Evolutionary conservation across 352 stramenopile genomes (phyloP), one percentile per base, ranked within the genome.

Genomic region (Globisporangium carolinianum): DNA sequence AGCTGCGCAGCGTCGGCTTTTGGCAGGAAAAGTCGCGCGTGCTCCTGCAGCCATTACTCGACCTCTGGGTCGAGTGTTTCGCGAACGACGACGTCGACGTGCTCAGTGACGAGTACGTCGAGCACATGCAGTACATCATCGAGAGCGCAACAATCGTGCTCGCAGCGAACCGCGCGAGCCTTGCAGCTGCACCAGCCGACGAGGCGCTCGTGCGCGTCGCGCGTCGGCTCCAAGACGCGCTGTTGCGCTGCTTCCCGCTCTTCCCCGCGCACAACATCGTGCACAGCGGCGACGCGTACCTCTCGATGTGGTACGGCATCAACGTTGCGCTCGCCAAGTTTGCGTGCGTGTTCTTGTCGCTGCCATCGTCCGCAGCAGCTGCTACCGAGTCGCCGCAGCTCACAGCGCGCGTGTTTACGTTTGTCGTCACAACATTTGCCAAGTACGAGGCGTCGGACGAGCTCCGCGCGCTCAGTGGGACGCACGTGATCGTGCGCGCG

Each of bases 71-170:
- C 11, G 81, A 91, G 53, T 89, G 75, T 47, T 36, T 81, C 0
- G 79, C 24, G 24, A 32, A 89, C 18, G 73, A 69, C 37, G 77
- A 79, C 17, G 51, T 79, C 42, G 81, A 91, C 36, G 65, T 70
- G 10, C 67, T 91, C 1, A 74, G 73, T 12, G 75, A 89, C n/a
- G 66, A 78, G 9, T 79, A 82, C 47, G 53, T 90, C 11, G 75
- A 89, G 62, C 78, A 89, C 67, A 80, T 94, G 69, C 74, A 85
- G 60, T 80, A 81, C 51, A 82, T 91, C 57, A 73, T 90, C n/a
- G 79, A 91, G 67, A 83, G 77, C 55, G 55, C 68, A 8, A 81
- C 77, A 2, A 66, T 82, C 45, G 82, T 91, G 14, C 47, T 91
- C 24, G 58, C 63, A 5, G 79, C 72, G 14, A 90, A 87, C 42